Evolutionary conservation across 805 yeast genomes (phyloP).

Genomic region (Alloascoidea hylecoeti): DNA sequence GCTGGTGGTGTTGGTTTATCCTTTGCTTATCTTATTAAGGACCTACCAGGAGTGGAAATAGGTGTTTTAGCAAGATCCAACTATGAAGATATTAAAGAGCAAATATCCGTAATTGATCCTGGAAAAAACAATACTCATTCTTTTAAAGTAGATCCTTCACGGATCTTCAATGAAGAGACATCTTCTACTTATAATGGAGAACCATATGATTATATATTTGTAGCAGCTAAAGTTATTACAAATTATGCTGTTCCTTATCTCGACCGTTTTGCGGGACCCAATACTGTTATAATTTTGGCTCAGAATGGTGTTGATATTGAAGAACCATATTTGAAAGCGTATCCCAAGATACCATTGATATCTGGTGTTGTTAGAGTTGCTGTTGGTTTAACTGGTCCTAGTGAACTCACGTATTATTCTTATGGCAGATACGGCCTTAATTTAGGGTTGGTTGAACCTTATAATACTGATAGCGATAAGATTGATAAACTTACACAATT

Average conservation of each 20-base stretch:
- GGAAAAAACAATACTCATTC: not conserved
- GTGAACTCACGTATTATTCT: conserved; percentile 4
- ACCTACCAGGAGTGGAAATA: not conserved
- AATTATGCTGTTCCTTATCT: conserved; percentile 3
- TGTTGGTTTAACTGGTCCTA: conserved; percentile 5
- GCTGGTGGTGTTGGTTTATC: not conserved
- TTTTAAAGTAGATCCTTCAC: not conserved
- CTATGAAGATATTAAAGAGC: not conserved
- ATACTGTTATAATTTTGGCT: conserved; percentile 6
- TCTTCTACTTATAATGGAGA: conserved; percentile 3
- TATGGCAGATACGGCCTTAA: conserved; percentile 1
- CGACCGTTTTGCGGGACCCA: conserved; percentile 5
- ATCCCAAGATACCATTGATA: conserved; percentile 6
- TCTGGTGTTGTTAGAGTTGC: conserved; percentile 6
- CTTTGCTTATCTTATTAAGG: not conserved
- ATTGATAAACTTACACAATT: conserved; percentile 3
- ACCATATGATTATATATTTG: conserved; percentile 6
- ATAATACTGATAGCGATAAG: not conserved
- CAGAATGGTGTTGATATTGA: conserved; percentile 10
- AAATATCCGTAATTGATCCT: conserved; percentile 1
- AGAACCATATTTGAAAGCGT: conserved; percentile 6
- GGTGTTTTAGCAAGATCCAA: conserved; percentile 1
- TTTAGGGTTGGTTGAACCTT: conserved; percentile 5
- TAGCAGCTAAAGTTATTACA: conserved; percentile 7
- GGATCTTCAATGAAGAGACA: conserved; percentile 50